Base-by-base conservation (phyloP, 1,139 yeast genomes). In the Candida dubliniensis region DNA sequence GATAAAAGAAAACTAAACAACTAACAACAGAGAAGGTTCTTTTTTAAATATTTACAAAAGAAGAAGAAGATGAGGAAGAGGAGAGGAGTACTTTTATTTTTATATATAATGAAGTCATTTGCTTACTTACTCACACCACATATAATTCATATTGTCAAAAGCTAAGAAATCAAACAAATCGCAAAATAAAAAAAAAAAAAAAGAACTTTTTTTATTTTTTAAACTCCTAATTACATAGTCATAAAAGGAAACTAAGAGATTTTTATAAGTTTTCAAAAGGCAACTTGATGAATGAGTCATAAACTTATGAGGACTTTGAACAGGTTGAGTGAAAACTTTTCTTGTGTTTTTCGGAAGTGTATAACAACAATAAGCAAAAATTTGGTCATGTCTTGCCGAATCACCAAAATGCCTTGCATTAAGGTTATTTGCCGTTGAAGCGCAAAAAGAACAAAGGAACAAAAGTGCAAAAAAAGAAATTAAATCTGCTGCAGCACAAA, bases 211-310 rank as follows among this genome's bases (percentile, higher is more conserved):
- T 18, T 18, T 18, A 18, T 18, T 18, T 18, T 18, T 23, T n/a
- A n/a, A n/a, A n/a, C n/a, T n/a, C n/a, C 30, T 18, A 13, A 13
- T 32, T 32, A 18, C 8, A 32, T 14, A 13, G 15, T 15, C 34
- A 15, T 38, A 38, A 38, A 38, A 23, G 41, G 41, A 30, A 38
- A 38, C 26, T 25, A 14, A 38, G 6, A 31, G 36, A 38, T 31
- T 38, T 25, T 38, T 31, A 38, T 31, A 30, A 11, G 35, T 15
- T 32, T 31, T 36, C 36, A 41, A 41, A 41, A 41, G 43, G 43
- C 43, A 35, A 31, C 31, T 27, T 36, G 29, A 12, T 18, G 36
- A 29, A 41, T 41, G 43, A 41, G 43, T 41, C 43, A 41, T 36
- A 41, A 15, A 6, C 14, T 31, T 38, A 26, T 12, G 23, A 18